Conservation (phyloP, 2,329 filamentous ascomycete species). For the Byssochlamys sp. region DNA sequence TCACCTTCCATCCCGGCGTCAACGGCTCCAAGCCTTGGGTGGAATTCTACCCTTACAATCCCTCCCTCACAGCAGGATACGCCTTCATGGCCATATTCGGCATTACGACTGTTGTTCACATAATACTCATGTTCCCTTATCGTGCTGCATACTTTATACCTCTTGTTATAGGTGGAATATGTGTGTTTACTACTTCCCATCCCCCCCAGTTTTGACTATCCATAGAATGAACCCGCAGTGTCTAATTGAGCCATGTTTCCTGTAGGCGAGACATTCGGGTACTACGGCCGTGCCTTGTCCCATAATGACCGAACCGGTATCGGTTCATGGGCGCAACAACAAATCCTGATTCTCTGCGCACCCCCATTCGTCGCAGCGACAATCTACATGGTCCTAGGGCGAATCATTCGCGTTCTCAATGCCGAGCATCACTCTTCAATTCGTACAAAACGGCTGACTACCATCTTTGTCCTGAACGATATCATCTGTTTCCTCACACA, state of each 20-base stretch:
- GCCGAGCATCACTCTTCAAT: slow-evolving; percentile 30
- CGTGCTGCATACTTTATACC: slow-evolving; percentile 30
- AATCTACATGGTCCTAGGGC: slow-evolving; percentile 31
- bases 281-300: slow-evolving; percentile 27
- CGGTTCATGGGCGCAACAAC: slow-evolving; percentile 26
- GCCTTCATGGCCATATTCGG: slow-evolving; percentile 29
- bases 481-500: slow-evolving; percentile 27
- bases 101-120: slow-evolving; percentile 19
- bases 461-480: slow-evolving; percentile 28
- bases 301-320: slow-evolving; percentile 18
- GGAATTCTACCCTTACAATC: slow-evolving; percentile 29
- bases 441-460: slow-evolving; percentile 26
- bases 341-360: slow-evolving; percentile 31
- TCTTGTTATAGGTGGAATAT: slow-evolving; percentile 27
- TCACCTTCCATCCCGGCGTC: slow-evolving; percentile 20
- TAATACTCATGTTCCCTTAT: slow-evolving; percentile 22
- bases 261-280: slow-evolving; percentile 28
- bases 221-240: background rate
- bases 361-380: slow-evolving; percentile 34
- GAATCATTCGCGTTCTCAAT: slow-evolving; percentile 26
- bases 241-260: background rate
- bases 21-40: slow-evolving; percentile 23
- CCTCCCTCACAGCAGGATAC: slow-evolving; percentile 24
- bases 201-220: background rate
- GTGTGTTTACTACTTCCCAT: slow-evolving; percentile 12